A percentile compares a stretch with the other conserved stretches of the same genome.
phyloP scores from a whole-genome alignment of 192 early-diverging fungal genomes.

The Backusella sp. region DNA sequence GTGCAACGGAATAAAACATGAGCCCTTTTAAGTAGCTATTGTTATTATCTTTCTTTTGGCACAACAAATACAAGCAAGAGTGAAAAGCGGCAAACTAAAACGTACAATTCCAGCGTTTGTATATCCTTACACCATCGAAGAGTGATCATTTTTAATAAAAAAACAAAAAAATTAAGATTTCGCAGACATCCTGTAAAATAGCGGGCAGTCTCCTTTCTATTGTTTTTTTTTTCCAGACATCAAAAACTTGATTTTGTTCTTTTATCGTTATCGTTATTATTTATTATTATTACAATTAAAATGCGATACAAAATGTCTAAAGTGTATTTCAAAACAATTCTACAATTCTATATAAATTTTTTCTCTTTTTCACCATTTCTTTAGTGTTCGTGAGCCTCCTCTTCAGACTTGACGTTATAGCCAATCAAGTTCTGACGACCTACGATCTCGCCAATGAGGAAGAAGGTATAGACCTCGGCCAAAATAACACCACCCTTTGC shows the following conservation, averaged over 20 bases:
- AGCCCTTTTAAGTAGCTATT: neutral
- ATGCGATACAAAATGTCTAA: neutral
- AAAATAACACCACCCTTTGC: slow-evolving; percentile 51
- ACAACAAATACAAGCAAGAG: neutral
- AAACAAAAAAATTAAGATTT: no score
- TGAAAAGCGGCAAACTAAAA: no score
- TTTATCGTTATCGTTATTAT: neutral
- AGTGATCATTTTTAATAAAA: no score
- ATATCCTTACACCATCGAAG: no score
- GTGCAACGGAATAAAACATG: neutral
- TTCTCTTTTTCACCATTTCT: neutral
- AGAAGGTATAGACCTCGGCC: slow-evolving; percentile 58
- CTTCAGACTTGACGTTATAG: slow-evolving; percentile 48
- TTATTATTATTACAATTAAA: neutral
- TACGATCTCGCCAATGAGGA: slow-evolving; percentile 62
- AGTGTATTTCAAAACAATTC: neutral
- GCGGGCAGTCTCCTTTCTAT: neutral
- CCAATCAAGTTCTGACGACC: slow-evolving; percentile 64
- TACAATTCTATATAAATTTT: neutral
- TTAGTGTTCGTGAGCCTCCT: slow-evolving; percentile 9
- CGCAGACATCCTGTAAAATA: no score
- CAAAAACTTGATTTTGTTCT: neutral
- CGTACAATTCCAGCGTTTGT: no score
- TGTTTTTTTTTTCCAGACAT: neutral
- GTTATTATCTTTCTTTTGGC: neutral